Percentiles rank a stretch among this genome's conserved stretches.
phyloP scores from a whole-genome alignment of 805 yeast genomes.

The Barnettozyma wickerhamii region DNA sequence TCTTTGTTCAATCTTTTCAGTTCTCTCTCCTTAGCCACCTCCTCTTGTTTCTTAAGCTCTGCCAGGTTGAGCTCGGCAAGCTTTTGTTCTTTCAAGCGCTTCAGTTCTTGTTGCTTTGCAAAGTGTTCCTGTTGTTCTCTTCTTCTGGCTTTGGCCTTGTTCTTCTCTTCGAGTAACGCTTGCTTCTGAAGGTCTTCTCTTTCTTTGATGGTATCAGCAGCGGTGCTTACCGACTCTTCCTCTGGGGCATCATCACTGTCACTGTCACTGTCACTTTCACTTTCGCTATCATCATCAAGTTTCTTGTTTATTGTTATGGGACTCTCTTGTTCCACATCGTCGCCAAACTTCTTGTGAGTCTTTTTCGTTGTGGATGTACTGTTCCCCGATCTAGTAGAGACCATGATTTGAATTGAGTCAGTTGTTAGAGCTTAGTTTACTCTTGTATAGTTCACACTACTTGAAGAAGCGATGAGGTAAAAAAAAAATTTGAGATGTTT shows the following conservation, averaged over 20 bases:
- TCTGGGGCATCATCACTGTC: constrained; percentile 47
- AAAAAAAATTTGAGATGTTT: constrained; percentile 4
- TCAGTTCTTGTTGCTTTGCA: constrained; percentile 21
- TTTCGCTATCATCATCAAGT: too few species aligned
- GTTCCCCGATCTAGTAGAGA: not conserved
- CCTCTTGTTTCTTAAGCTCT: constrained; percentile 19
- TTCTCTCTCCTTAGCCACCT: constrained; percentile 12
- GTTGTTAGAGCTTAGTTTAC: too few species aligned
- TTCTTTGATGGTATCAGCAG: constrained; percentile 16
- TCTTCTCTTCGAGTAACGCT: constrained; percentile 22
- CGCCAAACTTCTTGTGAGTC: constrained; percentile 18
- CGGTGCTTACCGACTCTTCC: constrained; percentile 36
- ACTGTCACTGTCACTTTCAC: too few species aligned
- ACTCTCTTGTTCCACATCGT: constrained; percentile 16
- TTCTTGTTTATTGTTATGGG: constrained; percentile 22
- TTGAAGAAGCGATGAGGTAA: constrained; percentile 5
- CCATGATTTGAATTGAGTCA: too few species aligned
- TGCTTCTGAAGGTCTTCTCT: constrained; percentile 26
- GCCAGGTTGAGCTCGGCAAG: constrained; percentile 17
- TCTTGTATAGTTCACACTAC: too few species aligned
- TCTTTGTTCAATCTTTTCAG: constrained; percentile 13
- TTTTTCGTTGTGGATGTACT: not conserved
- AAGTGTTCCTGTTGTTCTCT: constrained; percentile 22
- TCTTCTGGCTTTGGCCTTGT: constrained; percentile 26
- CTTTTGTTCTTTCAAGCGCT: constrained; percentile 17